phyloP scores from a whole-genome alignment of 1,284 basidiomycete genomes.

The Boletus semigastroideus region DNA sequence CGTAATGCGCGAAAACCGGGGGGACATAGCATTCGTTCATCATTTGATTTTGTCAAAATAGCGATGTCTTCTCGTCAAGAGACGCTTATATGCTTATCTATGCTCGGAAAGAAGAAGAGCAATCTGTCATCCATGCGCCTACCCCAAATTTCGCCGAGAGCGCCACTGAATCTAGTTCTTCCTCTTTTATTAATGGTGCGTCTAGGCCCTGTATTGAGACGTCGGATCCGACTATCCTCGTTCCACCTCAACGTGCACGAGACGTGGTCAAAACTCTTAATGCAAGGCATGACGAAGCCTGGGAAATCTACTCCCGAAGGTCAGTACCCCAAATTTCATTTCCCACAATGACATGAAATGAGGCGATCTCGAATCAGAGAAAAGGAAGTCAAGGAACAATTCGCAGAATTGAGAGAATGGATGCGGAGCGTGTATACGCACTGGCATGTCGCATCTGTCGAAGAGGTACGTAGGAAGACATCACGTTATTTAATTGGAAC shows the following conservation, averaged over 20 bases:
- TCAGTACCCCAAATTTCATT: slow-evolving; percentile 33
- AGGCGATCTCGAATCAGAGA: slow-evolving; percentile 38
- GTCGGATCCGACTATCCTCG: slow-evolving; percentile 23
- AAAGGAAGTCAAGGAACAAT: slow-evolving; percentile 41
- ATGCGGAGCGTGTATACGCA: slow-evolving; percentile 61
- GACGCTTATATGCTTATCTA: slow-evolving; percentile 96
- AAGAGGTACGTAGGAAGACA: slow-evolving; percentile 42
- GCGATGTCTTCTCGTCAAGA: slow-evolving; percentile 56
- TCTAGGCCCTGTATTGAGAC: slow-evolving; percentile 14
- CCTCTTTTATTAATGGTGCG: slow-evolving; percentile 18
- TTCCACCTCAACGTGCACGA: slow-evolving; percentile 53
- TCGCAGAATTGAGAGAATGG: slow-evolving; percentile 48
- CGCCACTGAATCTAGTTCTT: slow-evolving; percentile 16
- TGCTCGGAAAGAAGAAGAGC: slow-evolving; percentile 42
- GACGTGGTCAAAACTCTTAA: slow-evolving; percentile 59
- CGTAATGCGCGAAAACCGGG: slow-evolving; percentile 12
- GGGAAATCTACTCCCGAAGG: slow-evolving; percentile 51
- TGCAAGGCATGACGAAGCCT: slow-evolving; percentile 48
- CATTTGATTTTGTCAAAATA: slow-evolving; percentile 28
- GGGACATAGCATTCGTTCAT: slow-evolving; percentile 13
- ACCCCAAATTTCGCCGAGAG: slow-evolving; percentile 24
- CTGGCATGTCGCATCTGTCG: slow-evolving; percentile 54
- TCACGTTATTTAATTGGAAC: slow-evolving; percentile 9
- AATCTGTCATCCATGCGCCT: slow-evolving; percentile 16
- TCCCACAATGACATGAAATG: slow-evolving; percentile 21